These are phyloP conservation scores for Scopulariopsis brevicaulis DNA, from an alignment of 2,329 filamentous ascomycete genomes.

Conservation along the genomic window DNA sequence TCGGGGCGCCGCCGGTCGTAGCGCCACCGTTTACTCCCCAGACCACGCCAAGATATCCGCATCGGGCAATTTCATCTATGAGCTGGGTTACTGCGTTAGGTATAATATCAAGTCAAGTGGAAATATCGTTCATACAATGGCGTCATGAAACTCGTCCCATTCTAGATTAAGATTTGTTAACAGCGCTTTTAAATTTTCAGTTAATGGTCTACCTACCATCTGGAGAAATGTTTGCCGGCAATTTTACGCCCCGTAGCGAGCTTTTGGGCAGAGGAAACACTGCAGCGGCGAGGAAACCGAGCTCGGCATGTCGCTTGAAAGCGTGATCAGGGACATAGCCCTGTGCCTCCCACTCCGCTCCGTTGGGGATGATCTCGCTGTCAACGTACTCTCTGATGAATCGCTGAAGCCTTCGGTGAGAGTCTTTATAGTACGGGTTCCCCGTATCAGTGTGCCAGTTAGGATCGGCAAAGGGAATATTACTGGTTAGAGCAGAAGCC, in stretches of 20 bases:
- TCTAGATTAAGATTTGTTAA: not conserved
- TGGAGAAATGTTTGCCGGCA: not conserved
- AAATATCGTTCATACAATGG: not conserved
- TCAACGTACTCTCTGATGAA: slow-evolving; percentile 66
- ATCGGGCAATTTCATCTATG: slow-evolving; percentile 1
- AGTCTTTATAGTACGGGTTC: slow-evolving; percentile 70
- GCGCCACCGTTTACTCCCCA: slow-evolving; percentile 47
- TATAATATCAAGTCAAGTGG: not conserved
- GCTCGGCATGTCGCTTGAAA: not conserved
- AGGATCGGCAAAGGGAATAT: slow-evolving; percentile 76
- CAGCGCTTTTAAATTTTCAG: not conserved
- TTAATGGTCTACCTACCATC: not conserved
- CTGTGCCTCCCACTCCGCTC: slow-evolving; percentile 66
- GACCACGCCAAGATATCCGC: not conserved
- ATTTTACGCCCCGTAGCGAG: not conserved
- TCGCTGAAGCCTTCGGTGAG: slow-evolving; percentile 55
- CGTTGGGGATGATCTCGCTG: slow-evolving; percentile 59
- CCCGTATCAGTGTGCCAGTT: slow-evolving; percentile 72
- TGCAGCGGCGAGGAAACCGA: not conserved
- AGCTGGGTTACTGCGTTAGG: no score
- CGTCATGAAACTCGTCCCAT: not conserved
- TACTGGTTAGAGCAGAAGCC: slow-evolving; percentile 23
- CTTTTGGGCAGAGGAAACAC: not conserved
- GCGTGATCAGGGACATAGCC: slow-evolving; percentile 49
- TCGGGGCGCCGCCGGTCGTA: slow-evolving; percentile 68